Percentiles rank a stretch among this genome's conserved stretches.
phyloP scores from a whole-genome alignment of 1,284 basidiomycete species.

The Sporisorium sorghi region DNA sequence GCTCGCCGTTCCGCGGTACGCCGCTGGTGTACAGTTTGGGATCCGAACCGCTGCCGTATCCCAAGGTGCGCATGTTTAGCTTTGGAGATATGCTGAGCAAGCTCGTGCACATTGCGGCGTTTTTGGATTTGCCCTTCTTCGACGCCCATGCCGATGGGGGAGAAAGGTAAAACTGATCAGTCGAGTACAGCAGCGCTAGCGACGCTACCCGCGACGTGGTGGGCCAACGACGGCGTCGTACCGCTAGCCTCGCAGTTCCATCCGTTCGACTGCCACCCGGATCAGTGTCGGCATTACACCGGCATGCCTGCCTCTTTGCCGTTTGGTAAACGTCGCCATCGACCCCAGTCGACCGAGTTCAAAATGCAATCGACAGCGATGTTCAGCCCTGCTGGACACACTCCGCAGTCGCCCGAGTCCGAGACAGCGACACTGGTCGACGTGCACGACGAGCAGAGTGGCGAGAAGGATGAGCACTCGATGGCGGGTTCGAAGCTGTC shows the following conservation, averaged over 20 bases:
- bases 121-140: conserved; percentile 40
- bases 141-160: conserved; percentile 53
- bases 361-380: neutral
- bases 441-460: neutral
- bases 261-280: conserved; percentile 35
- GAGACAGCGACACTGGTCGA: conserved; percentile 20
- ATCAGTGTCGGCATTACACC: conserved; percentile 25
- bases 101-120: conserved; percentile 49
- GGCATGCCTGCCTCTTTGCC: conserved; percentile 31
- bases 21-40: conserved; percentile 57
- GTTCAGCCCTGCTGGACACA: neutral
- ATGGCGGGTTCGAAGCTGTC: neutral
- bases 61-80: conserved; percentile 46
- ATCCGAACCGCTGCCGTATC: conserved; percentile 36
- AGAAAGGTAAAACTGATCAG: too few relatives aligned
- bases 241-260: conserved; percentile 55
- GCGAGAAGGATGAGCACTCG: neutral
- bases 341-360: conserved; percentile 16
- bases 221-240: conserved; percentile 55
- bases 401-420: neutral
- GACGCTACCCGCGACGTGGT: too few relatives aligned
- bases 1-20: conserved; percentile 52
- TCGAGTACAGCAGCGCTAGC: too few relatives aligned
- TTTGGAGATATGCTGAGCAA: conserved; percentile 50
- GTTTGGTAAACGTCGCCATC: conserved; percentile 9